A percentile compares a stretch with the other conserved stretches of the same genome.
Evolutionary conservation across 2,329 filamentous ascomycete species (phyloP).

Genomic region (Exutisphaerella laricina): DNA sequence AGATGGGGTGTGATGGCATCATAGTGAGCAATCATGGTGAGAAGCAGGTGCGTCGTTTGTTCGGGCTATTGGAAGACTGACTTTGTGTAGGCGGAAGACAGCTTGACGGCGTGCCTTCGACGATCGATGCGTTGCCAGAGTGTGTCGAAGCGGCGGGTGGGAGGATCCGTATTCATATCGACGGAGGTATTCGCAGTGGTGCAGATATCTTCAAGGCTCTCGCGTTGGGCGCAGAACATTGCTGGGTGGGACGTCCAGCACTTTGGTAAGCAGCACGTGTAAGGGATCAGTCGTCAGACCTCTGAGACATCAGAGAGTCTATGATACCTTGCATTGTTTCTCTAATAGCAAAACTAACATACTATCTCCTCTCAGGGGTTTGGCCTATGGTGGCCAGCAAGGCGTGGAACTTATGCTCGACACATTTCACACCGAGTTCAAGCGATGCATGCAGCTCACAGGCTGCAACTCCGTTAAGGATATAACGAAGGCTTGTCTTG

Average conservation of each 20-base stretch:
- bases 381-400: constrained; percentile 39
- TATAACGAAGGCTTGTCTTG: constrained; percentile 32
- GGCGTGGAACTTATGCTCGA: constrained; percentile 40
- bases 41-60: background rate
- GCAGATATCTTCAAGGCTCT: constrained; percentile 55
- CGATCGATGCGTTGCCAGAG: constrained; percentile 45
- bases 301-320: no score
- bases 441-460: constrained; percentile 35
- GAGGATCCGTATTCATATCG: constrained; percentile 57
- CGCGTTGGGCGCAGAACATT: constrained; percentile 47
- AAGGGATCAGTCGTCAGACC: no score
- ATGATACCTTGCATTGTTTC: no score
- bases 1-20: constrained; percentile 36
- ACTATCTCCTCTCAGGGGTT: no score
- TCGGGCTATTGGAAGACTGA: background rate
- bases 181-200: constrained; percentile 52
- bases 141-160: constrained; percentile 37
- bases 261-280: no score
- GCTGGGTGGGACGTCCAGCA: constrained; percentile 44
- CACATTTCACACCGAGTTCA: constrained; percentile 37
- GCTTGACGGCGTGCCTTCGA: constrained; percentile 51
- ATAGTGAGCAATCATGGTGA: constrained; percentile 28
- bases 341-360: no score
- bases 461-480: constrained; percentile 34
- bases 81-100: constrained; percentile 45